Base-by-base conservation (phyloP, 768 basidiomycete species). In the Punctularia strigosozonata region DNA sequence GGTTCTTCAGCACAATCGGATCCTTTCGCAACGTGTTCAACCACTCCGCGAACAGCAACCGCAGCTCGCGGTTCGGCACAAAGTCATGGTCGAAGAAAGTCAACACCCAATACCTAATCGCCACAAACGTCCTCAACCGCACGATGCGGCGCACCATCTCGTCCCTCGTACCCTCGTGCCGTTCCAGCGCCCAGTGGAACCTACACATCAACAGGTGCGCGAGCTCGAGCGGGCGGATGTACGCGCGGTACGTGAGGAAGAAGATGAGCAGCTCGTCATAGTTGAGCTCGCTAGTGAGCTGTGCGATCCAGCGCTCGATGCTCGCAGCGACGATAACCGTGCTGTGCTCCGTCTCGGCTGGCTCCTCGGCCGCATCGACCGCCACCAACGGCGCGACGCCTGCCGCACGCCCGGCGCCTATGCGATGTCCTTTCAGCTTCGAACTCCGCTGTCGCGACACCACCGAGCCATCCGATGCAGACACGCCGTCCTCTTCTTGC, bases 61-160 rank as follows among this genome's bases (percentile, higher is more conserved):
- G 68, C 51, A 94, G 58, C 48, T 83, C 84, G 42, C 76, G 71
- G 58, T 85, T 80, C 31, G 83, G 78, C 43, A 89, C 59, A 51
- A 92, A 94, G 54, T 95, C 90, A 46, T 86, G 81, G 36, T 70
- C 71, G 56, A 92, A 94, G 57, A 92, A 92, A 5, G 87, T 89
- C 51, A 88, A 61, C 32, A 94, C 56, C 90, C 91, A 95, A 52
- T 88, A 88, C 31, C 87, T 73, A 39, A 92, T 76, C 4, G 88
- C 87, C 23, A 88, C 83, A 53, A 89, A 91, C 8, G 90, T 92
- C 51, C 91, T 68, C 6, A 90, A 85, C 31, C 87, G 73, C 19
- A 90, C 87, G 39, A 91, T 78, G 37, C 79, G 70, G 40, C 79
- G 69, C 24, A 79, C 72, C 39, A 70, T 70, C 44, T 85, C 81